Percentiles rank a stretch among this genome's conserved stretches.
phyloP scores from a whole-genome alignment of 257 asterid genomes.

The Anisodus acutangulus region DNA sequence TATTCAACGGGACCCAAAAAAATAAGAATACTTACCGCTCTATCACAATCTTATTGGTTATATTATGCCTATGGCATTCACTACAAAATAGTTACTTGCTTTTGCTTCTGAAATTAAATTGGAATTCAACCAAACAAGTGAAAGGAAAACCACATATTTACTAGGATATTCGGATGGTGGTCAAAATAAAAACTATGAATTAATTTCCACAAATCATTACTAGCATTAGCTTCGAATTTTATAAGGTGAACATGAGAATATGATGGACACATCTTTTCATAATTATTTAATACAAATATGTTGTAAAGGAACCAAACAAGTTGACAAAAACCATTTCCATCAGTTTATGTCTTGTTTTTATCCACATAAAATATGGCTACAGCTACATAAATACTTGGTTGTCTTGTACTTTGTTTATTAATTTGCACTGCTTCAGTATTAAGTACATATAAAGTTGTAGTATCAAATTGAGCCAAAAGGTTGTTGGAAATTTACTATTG shows the following conservation, averaged over 20 bases:
- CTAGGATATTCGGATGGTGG: background rate
- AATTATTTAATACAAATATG: background rate
- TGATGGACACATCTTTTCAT: background rate
- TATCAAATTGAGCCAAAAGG: slow-evolving; percentile 1
- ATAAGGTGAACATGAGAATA: background rate
- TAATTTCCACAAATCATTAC: background rate
- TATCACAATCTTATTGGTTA: too few species aligned
- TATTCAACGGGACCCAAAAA: too few species aligned
- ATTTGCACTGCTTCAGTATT: background rate
- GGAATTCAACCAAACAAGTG: background rate
- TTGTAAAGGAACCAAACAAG: slow-evolving; percentile 2
- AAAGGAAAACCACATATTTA: background rate
- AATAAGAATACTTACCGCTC: too few species aligned
- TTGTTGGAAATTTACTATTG: too few species aligned
- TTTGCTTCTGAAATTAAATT: background rate
- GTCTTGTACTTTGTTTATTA: background rate
- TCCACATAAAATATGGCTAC: slow-evolving; percentile 3
- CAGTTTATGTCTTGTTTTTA: background rate
- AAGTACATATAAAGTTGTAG: background rate
- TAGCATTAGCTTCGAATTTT: background rate
- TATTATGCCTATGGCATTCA: background rate
- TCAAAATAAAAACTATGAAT: background rate
- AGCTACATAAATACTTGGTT: background rate
- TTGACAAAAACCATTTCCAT: background rate
- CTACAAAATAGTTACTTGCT: background rate